Evolutionary conservation across 805 yeast species (phyloP).

Genomic region (Saccharomycopsis malanga): DNA sequence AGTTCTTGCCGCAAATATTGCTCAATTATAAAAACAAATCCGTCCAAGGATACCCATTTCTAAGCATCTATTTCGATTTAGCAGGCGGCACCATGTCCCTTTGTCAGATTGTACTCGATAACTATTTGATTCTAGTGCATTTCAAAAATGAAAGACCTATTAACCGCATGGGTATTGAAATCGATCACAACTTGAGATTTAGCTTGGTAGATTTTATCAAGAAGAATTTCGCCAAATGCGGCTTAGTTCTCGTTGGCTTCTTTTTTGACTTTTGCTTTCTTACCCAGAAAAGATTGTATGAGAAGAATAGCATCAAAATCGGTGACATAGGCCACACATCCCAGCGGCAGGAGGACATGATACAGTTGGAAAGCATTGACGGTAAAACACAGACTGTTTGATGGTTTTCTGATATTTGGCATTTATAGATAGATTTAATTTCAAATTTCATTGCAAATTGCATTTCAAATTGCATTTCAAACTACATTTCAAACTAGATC

Average conservation of each 20-base stretch:
- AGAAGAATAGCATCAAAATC: too few species aligned
- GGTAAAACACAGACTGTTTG: too few species aligned
- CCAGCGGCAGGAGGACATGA: too few species aligned
- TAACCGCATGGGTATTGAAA: conserved; percentile 18
- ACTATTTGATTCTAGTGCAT: conserved; percentile 15
- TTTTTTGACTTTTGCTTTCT: conserved; percentile 20
- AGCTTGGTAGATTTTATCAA: conserved; percentile 18
- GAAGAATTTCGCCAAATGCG: conserved; percentile 22
- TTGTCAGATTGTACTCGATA: conserved; percentile 17
- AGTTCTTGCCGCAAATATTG: conserved; percentile 20
- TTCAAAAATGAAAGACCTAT: conserved; percentile 14
- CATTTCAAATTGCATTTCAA: too few species aligned
- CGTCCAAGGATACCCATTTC: conserved; percentile 20
- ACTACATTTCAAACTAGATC: too few species aligned
- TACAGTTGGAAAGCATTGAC: too few species aligned
- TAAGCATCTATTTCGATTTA: conserved; percentile 17
- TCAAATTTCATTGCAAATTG: too few species aligned
- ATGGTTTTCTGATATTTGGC: too few species aligned
- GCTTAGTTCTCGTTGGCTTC: conserved; percentile 20
- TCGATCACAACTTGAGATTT: conserved; percentile 19
- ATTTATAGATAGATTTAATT: too few species aligned
- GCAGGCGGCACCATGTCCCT: conserved; percentile 18
- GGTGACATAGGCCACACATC: too few species aligned
- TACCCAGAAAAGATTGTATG: conserved; percentile 19
- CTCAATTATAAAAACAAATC: conserved; percentile 21